Conservation (phyloP, 306 rosid species). For the Vigna nakashimae region DNA sequence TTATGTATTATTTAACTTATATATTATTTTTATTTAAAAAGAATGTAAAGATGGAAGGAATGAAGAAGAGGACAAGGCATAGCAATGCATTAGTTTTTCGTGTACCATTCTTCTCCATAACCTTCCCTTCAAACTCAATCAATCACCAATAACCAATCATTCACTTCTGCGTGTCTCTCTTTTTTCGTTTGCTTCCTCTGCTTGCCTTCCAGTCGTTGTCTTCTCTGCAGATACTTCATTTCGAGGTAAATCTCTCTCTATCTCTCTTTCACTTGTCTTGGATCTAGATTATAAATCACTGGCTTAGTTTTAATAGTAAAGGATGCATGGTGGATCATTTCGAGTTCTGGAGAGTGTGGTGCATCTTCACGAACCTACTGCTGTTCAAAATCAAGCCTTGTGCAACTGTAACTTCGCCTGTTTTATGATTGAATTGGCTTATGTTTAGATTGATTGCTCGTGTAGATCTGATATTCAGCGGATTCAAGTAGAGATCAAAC, state of each 20-base stretch:
- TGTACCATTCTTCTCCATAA: not conserved
- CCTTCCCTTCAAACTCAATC: not conserved
- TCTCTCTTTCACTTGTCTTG: not conserved
- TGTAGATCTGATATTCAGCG: not conserved
- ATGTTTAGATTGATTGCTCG: not conserved
- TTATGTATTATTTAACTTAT: too few species aligned
- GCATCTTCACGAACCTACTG: not conserved
- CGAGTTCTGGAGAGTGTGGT: not conserved
- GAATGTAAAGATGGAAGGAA: too few species aligned
- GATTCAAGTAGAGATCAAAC: not conserved
- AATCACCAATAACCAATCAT: not conserved
- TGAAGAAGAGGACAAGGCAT: too few species aligned
- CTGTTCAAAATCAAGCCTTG: not conserved
- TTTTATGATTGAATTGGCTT: not conserved
- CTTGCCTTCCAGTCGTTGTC: not conserved
- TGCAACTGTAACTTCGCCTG: not conserved
- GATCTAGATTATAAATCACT: not conserved
- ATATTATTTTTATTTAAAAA: too few species aligned
- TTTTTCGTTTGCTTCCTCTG: not conserved
- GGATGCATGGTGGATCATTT: not conserved
- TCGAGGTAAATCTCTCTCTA: not conserved
- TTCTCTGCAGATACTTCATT: constrained; percentile 8
- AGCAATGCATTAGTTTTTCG: too few species aligned
- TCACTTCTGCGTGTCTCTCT: not conserved
- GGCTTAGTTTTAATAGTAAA: not conserved